phyloP scores from a whole-genome alignment of 2,329 filamentous ascomycete species.

The Diplodia sapinea region DNA sequence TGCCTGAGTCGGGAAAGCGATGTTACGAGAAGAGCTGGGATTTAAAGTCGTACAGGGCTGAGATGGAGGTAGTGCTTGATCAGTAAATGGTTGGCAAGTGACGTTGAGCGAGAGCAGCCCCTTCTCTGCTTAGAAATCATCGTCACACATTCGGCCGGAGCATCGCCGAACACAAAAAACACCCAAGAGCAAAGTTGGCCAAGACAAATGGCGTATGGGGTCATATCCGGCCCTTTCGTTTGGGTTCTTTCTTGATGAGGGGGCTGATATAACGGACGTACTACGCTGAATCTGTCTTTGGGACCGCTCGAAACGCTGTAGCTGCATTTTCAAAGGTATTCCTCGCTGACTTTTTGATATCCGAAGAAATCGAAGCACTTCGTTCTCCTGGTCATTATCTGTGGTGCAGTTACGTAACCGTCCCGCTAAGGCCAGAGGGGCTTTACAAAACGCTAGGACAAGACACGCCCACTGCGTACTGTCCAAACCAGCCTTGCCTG shows the following conservation, averaged over 20 bases:
- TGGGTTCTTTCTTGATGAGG: background rate
- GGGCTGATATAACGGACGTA: background rate
- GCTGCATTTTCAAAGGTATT: background rate
- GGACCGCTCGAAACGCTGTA: background rate
- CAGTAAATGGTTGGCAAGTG: background rate
- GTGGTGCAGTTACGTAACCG: background rate
- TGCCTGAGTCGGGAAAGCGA: background rate
- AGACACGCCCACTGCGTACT: background rate
- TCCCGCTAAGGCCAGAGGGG: background rate
- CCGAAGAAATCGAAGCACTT: background rate
- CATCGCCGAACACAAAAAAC: background rate
- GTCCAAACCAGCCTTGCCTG: background rate
- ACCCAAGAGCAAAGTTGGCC: background rate
- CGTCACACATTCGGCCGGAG: background rate
- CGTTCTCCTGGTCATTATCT: background rate
- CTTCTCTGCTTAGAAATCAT: slow-evolving; percentile 8
- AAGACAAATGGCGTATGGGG: slow-evolving; percentile 4
- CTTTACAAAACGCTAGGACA: background rate
- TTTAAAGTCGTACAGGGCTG: background rate
- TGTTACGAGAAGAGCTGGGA: background rate
- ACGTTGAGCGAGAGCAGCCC: background rate
- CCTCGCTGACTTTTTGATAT: background rate
- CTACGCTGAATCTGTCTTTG: background rate
- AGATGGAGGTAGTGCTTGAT: background rate
- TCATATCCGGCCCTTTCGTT: background rate